Percentiles rank a stretch among this genome's conserved stretches.
These are phyloP conservation scores for Elsinoe perseae DNA, from an alignment of 2,329 filamentous ascomycete species.

Conservation along the genomic window DNA sequence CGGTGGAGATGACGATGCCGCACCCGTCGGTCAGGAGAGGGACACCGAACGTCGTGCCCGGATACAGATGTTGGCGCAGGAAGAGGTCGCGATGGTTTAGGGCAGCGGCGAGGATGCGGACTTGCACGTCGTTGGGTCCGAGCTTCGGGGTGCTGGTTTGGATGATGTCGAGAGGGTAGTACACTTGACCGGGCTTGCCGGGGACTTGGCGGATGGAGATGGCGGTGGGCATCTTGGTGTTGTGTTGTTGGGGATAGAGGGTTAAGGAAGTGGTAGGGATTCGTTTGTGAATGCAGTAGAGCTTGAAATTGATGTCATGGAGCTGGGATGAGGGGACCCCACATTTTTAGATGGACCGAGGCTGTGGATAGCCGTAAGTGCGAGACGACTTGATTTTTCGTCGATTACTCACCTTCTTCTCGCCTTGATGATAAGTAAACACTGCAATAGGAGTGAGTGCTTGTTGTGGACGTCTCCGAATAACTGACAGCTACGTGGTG, in stretches of 20 bases:
- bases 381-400: background rate
- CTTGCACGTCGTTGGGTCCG: slow-evolving; percentile 58
- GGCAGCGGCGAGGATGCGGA: slow-evolving; percentile 69
- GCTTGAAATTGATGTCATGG: slow-evolving; percentile 10
- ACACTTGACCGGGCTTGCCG: slow-evolving; percentile 81
- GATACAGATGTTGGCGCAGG: slow-evolving; percentile 86
- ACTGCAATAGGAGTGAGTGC: no score
- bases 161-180: slow-evolving; percentile 57
- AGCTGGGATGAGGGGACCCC: background rate
- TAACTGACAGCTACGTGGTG: background rate
- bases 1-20: slow-evolving; percentile 61
- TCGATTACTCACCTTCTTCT: background rate
- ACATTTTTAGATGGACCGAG: slow-evolving; percentile 12
- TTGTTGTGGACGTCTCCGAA: no score
- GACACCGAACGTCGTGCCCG: slow-evolving; percentile 67
- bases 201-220: slow-evolving; percentile 62
- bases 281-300: no score
- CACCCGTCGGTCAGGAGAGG: slow-evolving; percentile 78
- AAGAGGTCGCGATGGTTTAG: slow-evolving; percentile 96
- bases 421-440: background rate
- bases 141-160: slow-evolving; percentile 56
- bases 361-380: background rate
- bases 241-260: background rate
- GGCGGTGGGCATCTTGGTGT: slow-evolving; percentile 41
- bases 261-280: background rate